Evolutionary conservation across 176 grass and related monocot genomes (phyloP).

Genomic region (Lolium rigidum): DNA sequence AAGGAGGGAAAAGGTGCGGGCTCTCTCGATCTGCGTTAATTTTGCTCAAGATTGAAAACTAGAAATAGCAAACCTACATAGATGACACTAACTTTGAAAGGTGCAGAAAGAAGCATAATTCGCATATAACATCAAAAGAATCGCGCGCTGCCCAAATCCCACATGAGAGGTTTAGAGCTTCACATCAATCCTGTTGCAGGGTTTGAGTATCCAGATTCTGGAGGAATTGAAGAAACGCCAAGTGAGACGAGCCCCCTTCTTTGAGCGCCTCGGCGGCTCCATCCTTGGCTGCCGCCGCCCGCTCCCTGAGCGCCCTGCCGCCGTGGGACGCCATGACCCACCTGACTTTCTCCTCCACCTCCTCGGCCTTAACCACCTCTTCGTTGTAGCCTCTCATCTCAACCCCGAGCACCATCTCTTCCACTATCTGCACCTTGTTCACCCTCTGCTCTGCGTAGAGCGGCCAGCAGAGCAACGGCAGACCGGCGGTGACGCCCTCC

Average conservation of each 20-base stretch:
- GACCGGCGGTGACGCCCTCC: slow-evolving; percentile 46
- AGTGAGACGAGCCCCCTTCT: slow-evolving; percentile 42
- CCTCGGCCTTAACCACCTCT: slow-evolving; percentile 39
- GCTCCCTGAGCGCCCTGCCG: neutral
- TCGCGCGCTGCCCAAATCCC: too few species aligned
- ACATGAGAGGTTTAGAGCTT: too few species aligned
- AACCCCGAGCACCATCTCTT: slow-evolving; percentile 47
- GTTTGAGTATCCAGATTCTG: too few species aligned
- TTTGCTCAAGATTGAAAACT: too few species aligned
- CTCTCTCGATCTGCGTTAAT: too few species aligned
- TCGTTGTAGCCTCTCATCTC: slow-evolving; percentile 47
- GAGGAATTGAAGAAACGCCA: neutral
- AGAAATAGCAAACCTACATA: too few species aligned
- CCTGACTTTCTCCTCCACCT: slow-evolving; percentile 55
- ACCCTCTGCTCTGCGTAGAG: slow-evolving; percentile 57
- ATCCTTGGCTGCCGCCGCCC: neutral
- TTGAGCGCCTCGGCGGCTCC: neutral
- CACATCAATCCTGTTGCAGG: too few species aligned
- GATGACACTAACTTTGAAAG: too few species aligned
- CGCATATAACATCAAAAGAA: too few species aligned
- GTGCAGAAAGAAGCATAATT: too few species aligned
- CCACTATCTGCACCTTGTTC: slow-evolving; percentile 62
- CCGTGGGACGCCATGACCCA: slow-evolving; percentile 48
- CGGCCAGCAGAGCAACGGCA: slow-evolving; percentile 60
- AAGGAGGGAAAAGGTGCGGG: too few species aligned